These are phyloP conservation scores for Remersonia thermophila DNA, from an alignment of 2,329 filamentous ascomycete species.

Conservation along the genomic window DNA sequence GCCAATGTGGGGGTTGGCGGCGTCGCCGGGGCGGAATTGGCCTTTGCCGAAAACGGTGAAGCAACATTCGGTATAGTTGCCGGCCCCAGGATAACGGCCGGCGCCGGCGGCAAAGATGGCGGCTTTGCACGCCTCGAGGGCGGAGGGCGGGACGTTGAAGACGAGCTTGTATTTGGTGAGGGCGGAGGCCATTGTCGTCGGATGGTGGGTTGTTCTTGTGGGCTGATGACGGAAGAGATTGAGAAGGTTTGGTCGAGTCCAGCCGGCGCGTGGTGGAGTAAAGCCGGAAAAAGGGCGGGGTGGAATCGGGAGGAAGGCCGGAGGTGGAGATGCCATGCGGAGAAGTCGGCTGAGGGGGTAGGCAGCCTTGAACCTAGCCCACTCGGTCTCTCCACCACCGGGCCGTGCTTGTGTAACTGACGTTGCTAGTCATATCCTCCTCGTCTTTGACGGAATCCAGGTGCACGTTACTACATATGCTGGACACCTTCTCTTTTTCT, in stretches of 20 bases:
- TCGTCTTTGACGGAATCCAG: no score
- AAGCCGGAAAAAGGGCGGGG: not conserved
- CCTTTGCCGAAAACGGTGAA: conserved; percentile 43
- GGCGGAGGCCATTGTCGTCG: conserved; percentile 3
- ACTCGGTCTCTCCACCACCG: no score
- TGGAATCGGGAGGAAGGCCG: not conserved
- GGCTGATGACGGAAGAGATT: not conserved
- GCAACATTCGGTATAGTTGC: conserved; percentile 44
- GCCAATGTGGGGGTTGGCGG: conserved; percentile 53
- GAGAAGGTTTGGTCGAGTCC: no score
- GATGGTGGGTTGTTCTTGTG: not conserved
- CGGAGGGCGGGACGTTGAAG: conserved; percentile 36
- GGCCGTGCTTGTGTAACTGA: no score
- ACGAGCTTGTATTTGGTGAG: conserved; percentile 26
- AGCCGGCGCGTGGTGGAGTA: no score
- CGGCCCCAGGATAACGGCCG: conserved; percentile 36
- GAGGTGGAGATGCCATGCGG: not conserved
- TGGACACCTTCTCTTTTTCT: no score
- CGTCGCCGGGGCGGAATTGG: conserved; percentile 51
- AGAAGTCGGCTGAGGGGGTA: conserved; percentile 1
- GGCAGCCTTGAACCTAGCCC: no score
- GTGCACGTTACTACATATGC: no score
- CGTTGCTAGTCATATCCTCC: no score
- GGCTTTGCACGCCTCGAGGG: conserved; percentile 37
- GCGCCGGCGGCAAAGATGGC: conserved; percentile 48